These are phyloP conservation scores for Ochetophila trinervis DNA, from an alignment of 306 rosid genomes.

Conservation along the genomic window DNA sequence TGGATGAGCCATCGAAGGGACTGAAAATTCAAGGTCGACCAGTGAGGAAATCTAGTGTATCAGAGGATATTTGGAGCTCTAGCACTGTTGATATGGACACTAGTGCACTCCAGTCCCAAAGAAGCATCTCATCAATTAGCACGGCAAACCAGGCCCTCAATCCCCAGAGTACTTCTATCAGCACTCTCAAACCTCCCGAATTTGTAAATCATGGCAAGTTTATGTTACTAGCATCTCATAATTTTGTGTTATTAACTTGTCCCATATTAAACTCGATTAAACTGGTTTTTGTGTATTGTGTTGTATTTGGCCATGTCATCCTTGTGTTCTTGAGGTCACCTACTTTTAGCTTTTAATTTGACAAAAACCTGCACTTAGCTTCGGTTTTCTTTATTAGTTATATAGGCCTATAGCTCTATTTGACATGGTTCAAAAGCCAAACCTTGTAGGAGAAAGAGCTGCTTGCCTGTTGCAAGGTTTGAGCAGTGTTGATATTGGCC, in stretches of 20 bases:
- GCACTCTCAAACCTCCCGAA: constrained; percentile 51
- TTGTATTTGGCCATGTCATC: not conserved
- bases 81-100: constrained; percentile 61
- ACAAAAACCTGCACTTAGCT: not conserved
- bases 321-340: not conserved
- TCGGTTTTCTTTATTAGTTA: not conserved
- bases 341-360: not conserved
- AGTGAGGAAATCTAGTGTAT: constrained; percentile 40
- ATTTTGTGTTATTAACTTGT: constrained; percentile 16
- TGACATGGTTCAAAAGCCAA: too few relatives aligned
- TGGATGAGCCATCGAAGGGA: constrained; percentile 45
- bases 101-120: constrained; percentile 47
- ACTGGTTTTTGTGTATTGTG: not conserved
- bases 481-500: too few relatives aligned
- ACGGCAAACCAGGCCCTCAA: constrained; percentile 38
- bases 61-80: constrained; percentile 72
- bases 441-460: too few relatives aligned
- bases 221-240: constrained; percentile 2
- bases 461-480: too few relatives aligned
- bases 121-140: constrained; percentile 42
- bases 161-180: constrained; percentile 40
- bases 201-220: constrained; percentile 77
- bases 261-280: too few relatives aligned
- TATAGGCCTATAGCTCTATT: not conserved
- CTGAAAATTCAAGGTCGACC: constrained; percentile 39